These are phyloP conservation scores for Apodospora peruviana DNA, from an alignment of 495 filamentous ascomycete species.

Conservation along the genomic window DNA sequence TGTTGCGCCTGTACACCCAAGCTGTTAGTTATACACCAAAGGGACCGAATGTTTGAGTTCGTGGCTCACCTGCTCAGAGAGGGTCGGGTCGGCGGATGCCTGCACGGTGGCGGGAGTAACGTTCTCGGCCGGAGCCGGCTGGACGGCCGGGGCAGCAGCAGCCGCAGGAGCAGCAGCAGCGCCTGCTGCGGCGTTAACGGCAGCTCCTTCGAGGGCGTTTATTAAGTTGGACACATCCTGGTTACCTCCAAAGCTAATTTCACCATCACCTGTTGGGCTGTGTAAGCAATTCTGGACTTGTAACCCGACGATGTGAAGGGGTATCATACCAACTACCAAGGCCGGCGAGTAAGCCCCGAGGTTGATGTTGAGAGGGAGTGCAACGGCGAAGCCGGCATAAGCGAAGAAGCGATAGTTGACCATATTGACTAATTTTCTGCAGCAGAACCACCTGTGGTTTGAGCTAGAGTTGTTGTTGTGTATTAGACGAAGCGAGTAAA, in stretches of 20 bases:
- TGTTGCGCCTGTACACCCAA: slow-evolving; percentile 24
- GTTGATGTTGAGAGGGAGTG: slow-evolving; percentile 56
- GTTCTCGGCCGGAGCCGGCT: slow-evolving; percentile 7
- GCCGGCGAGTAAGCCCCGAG: slow-evolving; percentile 55
- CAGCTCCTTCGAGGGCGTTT: slow-evolving; percentile 45
- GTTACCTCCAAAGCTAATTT: slow-evolving; percentile 52
- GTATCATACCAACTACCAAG: slow-evolving; percentile 32
- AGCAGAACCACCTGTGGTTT: not conserved
- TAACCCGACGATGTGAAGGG: too few relatives aligned
- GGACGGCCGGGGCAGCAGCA: slow-evolving; percentile 13
- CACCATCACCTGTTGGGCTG: slow-evolving; percentile 55
- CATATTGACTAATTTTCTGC: slow-evolving; percentile 29
- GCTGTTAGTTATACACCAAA: not conserved
- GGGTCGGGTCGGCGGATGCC: slow-evolving; percentile 29
- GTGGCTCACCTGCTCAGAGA: slow-evolving; percentile 29
- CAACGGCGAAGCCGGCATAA: slow-evolving; percentile 37
- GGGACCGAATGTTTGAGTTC: not conserved
- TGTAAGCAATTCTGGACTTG: slow-evolving; percentile 14
- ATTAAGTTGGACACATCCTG: slow-evolving; percentile 46
- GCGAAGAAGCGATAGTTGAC: slow-evolving; percentile 34
- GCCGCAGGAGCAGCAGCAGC: slow-evolving; percentile 15
- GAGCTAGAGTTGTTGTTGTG: not conserved
- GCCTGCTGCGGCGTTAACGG: slow-evolving; percentile 36
- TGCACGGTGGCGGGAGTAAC: slow-evolving; percentile 3
- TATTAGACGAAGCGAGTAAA: slow-evolving; percentile 13